Percentiles rank a stretch among this genome's conserved stretches.
phyloP scores from a whole-genome alignment of 495 filamentous ascomycete species.

The Sphaerosporella brunnea region DNA sequence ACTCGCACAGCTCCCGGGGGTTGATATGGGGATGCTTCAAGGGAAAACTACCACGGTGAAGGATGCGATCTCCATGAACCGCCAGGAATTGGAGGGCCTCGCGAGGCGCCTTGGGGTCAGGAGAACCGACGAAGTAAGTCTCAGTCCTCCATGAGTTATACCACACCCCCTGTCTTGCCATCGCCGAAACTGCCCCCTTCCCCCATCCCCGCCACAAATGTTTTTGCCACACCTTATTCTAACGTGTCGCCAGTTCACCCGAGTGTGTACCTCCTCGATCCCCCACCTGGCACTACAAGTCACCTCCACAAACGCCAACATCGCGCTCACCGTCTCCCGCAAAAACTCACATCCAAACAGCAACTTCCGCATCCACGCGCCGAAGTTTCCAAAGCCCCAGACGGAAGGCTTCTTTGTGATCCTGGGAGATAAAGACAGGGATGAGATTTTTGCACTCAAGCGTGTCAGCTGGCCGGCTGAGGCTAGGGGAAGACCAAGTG shows the following conservation, averaged over 20 bases:
- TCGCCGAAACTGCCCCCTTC: too few relatives aligned
- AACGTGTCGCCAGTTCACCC: constrained; percentile 31
- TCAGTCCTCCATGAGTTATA: not conserved
- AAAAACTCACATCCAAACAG: constrained; percentile 43
- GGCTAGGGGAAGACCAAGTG: constrained; percentile 21
- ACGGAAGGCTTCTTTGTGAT: constrained; percentile 86
- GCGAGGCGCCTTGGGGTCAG: not conserved
- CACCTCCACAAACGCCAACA: not conserved
- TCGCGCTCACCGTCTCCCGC: constrained; percentile 44
- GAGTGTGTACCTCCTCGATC: constrained; percentile 37
- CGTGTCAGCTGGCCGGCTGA: constrained; percentile 52
- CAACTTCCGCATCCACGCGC: constrained; percentile 61
- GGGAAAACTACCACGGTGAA: not conserved
- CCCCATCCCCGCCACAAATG: too few relatives aligned
- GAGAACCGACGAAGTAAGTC: constrained; percentile 10
- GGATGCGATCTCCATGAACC: not conserved
- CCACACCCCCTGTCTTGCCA: not conserved
- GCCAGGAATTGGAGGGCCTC: not conserved
- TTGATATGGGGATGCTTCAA: constrained; percentile 28
- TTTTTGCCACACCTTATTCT: not conserved
- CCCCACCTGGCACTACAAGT: constrained; percentile 32
- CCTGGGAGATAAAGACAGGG: constrained; percentile 42
- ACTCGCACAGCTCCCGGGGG: constrained; percentile 65
- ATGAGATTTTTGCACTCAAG: constrained; percentile 73
- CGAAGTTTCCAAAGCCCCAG: constrained; percentile 82